These are phyloP conservation scores for Farysia itapuensis DNA, from an alignment of 1,284 basidiomycete species.

Conservation along the genomic window DNA sequence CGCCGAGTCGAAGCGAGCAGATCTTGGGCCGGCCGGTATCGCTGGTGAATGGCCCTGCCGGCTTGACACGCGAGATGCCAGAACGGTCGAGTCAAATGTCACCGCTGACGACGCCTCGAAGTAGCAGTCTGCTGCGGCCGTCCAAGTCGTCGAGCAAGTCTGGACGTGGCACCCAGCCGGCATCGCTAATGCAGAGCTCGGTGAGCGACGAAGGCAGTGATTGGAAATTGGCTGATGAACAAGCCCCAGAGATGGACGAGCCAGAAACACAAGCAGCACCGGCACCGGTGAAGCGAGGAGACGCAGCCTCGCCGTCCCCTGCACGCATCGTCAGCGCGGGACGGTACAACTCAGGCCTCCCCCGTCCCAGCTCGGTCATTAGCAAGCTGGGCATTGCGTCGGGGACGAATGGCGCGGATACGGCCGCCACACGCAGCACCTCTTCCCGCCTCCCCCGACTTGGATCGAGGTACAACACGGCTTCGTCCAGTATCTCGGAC, in stretches of 20 bases:
- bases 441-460: slow-evolving; percentile 28
- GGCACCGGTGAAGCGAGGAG: background rate
- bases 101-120: slow-evolving; percentile 20
- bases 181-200: slow-evolving; percentile 9
- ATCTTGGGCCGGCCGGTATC: slow-evolving; percentile 26
- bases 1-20: slow-evolving; percentile 15
- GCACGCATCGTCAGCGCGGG: background rate
- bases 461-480: slow-evolving; percentile 12
- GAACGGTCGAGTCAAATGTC: slow-evolving; percentile 12
- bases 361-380: background rate
- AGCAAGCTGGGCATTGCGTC: background rate
- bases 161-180: too few relatives aligned
- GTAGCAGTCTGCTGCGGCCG: slow-evolving; percentile 20
- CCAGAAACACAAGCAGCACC: slow-evolving; percentile 1
- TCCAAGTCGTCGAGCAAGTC: slow-evolving; percentile 3
- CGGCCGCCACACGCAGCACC: background rate
- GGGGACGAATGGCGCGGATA: background rate
- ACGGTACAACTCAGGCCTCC: background rate
- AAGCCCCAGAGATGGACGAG: slow-evolving; percentile 13
- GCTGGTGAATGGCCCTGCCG: slow-evolving; percentile 23
- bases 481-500: slow-evolving; percentile 9
- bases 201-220: slow-evolving; percentile 24
- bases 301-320: background rate
- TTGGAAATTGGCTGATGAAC: slow-evolving; percentile 42
- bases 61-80: slow-evolving; percentile 18